A percentile compares a stretch with the other conserved stretches of the same genome.
These are phyloP conservation scores for Penicillium sp. DNA, from an alignment of 2,329 filamentous ascomycete species.

Conservation along the genomic window DNA sequence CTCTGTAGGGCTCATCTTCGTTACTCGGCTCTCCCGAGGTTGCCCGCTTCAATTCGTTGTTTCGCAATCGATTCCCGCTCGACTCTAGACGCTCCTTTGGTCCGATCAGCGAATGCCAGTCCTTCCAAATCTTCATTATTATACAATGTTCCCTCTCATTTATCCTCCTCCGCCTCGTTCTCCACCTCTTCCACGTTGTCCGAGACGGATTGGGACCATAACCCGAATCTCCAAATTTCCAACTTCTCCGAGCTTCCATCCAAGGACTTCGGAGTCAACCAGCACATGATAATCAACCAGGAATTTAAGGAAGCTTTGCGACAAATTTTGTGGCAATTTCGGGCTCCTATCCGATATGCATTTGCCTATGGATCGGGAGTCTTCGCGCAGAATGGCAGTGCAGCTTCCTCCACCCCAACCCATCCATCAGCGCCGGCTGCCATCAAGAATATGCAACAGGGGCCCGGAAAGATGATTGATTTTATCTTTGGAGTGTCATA, in stretches of 20 bases:
- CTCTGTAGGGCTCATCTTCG: slow-evolving; percentile 23
- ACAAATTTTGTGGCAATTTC: slow-evolving; percentile 85
- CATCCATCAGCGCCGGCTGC: slow-evolving; percentile 81
- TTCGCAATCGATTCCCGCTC: slow-evolving; percentile 31
- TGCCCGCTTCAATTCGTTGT: slow-evolving; percentile 24
- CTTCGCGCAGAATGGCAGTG: slow-evolving; percentile 71
- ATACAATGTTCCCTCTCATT: slow-evolving; percentile 15
- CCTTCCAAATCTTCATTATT: slow-evolving; percentile 18
- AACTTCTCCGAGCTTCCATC: slow-evolving; percentile 76
- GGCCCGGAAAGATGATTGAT: slow-evolving; percentile 93
- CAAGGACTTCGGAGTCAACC: slow-evolving; percentile 85
- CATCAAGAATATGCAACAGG: slow-evolving; percentile 80
- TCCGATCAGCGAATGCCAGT: slow-evolving; percentile 11
- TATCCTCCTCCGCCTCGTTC: slow-evolving; percentile 27
- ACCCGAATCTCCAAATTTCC: slow-evolving; percentile 68
- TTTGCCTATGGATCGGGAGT: slow-evolving; percentile 98
- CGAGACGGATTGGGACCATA: slow-evolving; percentile 70
- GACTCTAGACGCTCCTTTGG: slow-evolving; percentile 20
- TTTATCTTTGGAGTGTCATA: slow-evolving; percentile 96
- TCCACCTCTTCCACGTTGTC: slow-evolving; percentile 32
- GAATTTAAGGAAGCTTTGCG: slow-evolving; percentile 91
- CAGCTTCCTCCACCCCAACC: slow-evolving; percentile 41
- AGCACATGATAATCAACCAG: slow-evolving; percentile 92
- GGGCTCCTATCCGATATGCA: slow-evolving; percentile 90
- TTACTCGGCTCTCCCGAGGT: slow-evolving; percentile 16